Evolutionary conservation across 2,329 filamentous ascomycete genomes (phyloP).

Genomic region (Arachnomyces sp.): DNA sequence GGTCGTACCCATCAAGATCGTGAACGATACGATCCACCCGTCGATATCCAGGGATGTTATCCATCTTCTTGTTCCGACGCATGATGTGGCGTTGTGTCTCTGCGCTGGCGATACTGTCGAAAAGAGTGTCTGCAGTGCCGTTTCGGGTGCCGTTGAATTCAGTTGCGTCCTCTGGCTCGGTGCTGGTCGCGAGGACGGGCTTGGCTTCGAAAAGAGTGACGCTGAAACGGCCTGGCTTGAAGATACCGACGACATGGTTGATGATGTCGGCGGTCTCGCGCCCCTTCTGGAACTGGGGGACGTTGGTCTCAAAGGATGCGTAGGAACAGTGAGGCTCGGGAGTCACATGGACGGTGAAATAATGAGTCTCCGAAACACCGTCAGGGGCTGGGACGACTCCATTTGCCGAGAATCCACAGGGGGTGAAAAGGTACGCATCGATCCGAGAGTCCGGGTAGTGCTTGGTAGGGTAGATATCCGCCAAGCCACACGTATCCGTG

Average conservation of each 20-base stretch:
- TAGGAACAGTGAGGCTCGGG: conserved; percentile 96
- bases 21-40: conserved; percentile 92
- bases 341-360: conserved; percentile 97
- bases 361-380: conserved; percentile 59
- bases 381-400: conserved; percentile 78
- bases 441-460: conserved; percentile 89
- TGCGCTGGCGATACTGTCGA: conserved; percentile 24
- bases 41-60: conserved; percentile 75
- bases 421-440: conserved; percentile 92
- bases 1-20: conserved; percentile 92
- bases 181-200: conserved; percentile 25
- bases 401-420: conserved; percentile 95
- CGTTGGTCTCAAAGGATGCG: conserved; percentile 96
- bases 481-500: conserved; percentile 79
- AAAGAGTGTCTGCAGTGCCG: conserved; percentile 23
- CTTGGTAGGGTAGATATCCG: conserved; percentile 75
- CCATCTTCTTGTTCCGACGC: conserved; percentile 50
- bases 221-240: conserved; percentile 95
- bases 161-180: conserved; percentile 27
- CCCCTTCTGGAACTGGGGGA: conserved; percentile 78
- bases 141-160: conserved; percentile 18
- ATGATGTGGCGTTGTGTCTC: conserved; percentile 36
- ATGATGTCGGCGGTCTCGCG: conserved; percentile 85
- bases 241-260: conserved; percentile 88
- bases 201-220: conserved; percentile 95